These are phyloP conservation scores for Myriosclerotinia scirpicola DNA, from an alignment of 2,329 filamentous ascomycete species.

Conservation along the genomic window DNA sequence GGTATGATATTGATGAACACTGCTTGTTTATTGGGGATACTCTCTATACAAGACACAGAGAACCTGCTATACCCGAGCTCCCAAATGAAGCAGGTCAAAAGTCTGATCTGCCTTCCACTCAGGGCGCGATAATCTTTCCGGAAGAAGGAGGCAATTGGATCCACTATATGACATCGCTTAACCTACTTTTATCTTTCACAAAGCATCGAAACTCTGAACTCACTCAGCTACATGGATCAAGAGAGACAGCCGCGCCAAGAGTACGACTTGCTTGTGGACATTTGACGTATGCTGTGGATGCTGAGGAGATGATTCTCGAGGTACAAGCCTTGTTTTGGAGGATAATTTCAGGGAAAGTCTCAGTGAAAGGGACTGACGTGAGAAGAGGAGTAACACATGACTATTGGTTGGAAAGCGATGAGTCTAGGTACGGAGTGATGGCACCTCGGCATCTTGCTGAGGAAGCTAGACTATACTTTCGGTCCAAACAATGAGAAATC, in stretches of 20 bases:
- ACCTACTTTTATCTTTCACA: slow-evolving; percentile 42
- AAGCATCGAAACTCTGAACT: slow-evolving; percentile 39
- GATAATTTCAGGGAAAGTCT: slow-evolving; percentile 41
- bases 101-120: slow-evolving; percentile 28
- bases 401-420: slow-evolving; percentile 42
- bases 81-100: slow-evolving; percentile 28
- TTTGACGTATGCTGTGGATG: slow-evolving; percentile 43
- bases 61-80: slow-evolving; percentile 38
- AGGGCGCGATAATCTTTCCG: slow-evolving; percentile 44
- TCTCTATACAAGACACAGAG: slow-evolving; percentile 43
- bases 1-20: slow-evolving; percentile 41
- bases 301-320: slow-evolving; percentile 42
- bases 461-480: slow-evolving; percentile 37
- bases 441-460: slow-evolving; percentile 42
- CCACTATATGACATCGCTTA: slow-evolving; percentile 43
- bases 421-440: slow-evolving; percentile 41
- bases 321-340: slow-evolving; percentile 41
- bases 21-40: slow-evolving; percentile 49
- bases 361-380: slow-evolving; percentile 38
- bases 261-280: slow-evolving; percentile 43
- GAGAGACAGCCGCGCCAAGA: slow-evolving; percentile 31
- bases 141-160: slow-evolving; percentile 44
- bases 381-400: slow-evolving; percentile 41
- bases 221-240: slow-evolving; percentile 28
- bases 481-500: slow-evolving; percentile 3